Percentiles rank a stretch among this genome's conserved stretches.
phyloP scores from a whole-genome alignment of 2,329 filamentous ascomycete genomes.

The Malbranchea zuffiana region DNA sequence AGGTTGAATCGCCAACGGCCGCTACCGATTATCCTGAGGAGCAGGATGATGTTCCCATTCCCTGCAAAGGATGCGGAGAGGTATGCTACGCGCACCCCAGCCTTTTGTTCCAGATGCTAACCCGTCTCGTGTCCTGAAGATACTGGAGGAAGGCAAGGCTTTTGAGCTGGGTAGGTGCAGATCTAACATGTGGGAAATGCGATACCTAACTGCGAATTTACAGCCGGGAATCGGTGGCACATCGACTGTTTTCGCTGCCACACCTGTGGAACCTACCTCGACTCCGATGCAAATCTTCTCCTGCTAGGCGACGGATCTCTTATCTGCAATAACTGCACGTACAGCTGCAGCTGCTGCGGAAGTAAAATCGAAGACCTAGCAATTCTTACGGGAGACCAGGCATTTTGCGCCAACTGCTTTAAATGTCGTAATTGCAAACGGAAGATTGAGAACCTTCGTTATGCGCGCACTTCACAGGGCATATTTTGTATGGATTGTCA shows the following conservation, averaged over 20 bases:
- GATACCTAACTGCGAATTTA: constrained; percentile 13
- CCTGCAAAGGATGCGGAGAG: constrained; percentile 88
- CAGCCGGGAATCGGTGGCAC: constrained; percentile 95
- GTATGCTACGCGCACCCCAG: constrained; percentile 38
- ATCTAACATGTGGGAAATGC: constrained; percentile 11
- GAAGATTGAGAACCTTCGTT: constrained; percentile 96
- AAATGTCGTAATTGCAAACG: constrained; percentile 95
- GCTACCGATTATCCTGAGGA: constrained; percentile 49
- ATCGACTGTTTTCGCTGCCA: constrained; percentile 98
- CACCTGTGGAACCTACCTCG: constrained; percentile 86
- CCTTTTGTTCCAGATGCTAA: constrained; percentile 7
- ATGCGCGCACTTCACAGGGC: constrained; percentile 92
- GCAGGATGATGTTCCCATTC: constrained; percentile 66
- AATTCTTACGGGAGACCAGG: constrained; percentile 94
- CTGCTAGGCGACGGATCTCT: constrained; percentile 94
- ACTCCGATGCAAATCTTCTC: constrained; percentile 94
- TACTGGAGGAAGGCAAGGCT: constrained; percentile 95
- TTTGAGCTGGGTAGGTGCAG: constrained; percentile 75
- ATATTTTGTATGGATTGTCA: constrained; percentile 99
- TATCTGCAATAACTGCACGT: constrained; percentile 98
- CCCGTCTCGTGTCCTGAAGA: constrained; percentile 44
- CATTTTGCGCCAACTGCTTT: constrained; percentile 95
- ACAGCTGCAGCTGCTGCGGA: constrained; percentile 90
- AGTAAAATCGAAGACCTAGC: constrained; percentile 98
- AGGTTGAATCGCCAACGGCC: constrained; percentile 9